phyloP scores from a whole-genome alignment of 2,329 filamentous ascomycete species.

The Pseudogymnoascus sp. region DNA sequence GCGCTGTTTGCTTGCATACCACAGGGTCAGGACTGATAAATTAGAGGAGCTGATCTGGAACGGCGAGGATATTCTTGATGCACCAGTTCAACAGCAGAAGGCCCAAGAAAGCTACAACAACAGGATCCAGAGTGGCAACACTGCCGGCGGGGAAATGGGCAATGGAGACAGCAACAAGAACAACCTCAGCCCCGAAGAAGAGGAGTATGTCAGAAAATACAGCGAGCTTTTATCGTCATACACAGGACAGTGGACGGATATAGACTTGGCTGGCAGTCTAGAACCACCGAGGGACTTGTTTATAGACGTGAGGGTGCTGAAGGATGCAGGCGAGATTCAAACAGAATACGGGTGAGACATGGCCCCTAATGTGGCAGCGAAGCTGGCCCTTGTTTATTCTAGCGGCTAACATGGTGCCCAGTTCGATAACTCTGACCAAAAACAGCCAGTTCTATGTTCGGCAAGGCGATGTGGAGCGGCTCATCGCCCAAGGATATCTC shows the following conservation, averaged over 20 bases:
- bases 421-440: conserved; percentile 90
- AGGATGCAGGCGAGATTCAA: conserved; percentile 96
- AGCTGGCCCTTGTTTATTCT: conserved; percentile 10
- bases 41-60: conserved; percentile 91
- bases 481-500: conserved; percentile 91
- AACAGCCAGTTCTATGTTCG: conserved; percentile 98
- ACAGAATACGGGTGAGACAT: conserved; percentile 86
- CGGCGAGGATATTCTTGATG: conserved; percentile 73
- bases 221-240: conserved; percentile 88
- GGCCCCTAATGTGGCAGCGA: neutral
- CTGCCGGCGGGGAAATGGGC: conserved; percentile 27
- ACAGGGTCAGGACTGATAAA: conserved; percentile 81
- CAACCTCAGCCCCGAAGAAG: conserved; percentile 88
- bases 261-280: conserved; percentile 87
- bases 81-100: conserved; percentile 47
- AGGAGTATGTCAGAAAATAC: conserved; percentile 91
- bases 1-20: conserved; percentile 88
- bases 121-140: conserved; percentile 24
- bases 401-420: conserved; percentile 31
- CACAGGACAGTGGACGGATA: conserved; percentile 97
- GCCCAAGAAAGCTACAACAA: conserved; percentile 24
- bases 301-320: conserved; percentile 91
- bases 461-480: conserved; percentile 86
- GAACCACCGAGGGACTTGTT: conserved; percentile 94
- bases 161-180: conserved; percentile 50